Percentiles rank a stretch among this genome's conserved stretches.
Conservation (phyloP, 1,284 basidiomycete genomes). For the Cerioporus squamosus region DNA sequence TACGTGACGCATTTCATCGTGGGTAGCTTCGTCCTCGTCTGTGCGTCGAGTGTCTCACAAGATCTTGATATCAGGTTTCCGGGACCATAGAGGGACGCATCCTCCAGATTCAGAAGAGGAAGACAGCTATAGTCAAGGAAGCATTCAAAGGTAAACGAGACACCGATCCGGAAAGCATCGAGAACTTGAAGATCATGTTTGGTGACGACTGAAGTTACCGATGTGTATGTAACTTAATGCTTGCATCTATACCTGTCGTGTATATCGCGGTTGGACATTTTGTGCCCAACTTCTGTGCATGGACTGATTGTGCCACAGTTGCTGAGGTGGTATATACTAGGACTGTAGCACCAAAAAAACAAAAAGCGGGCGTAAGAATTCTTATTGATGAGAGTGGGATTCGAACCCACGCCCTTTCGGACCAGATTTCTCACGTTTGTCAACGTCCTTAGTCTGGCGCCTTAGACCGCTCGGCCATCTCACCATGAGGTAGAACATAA, state of each 20-base stretch:
- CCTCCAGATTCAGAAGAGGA: slow-evolving; percentile 87
- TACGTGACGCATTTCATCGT: slow-evolving; percentile 93
- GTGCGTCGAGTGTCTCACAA: neutral
- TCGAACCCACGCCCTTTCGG: slow-evolving; percentile 49
- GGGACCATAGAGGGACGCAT: slow-evolving; percentile 83
- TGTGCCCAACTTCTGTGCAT: too few species aligned
- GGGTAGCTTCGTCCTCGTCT: slow-evolving; percentile 33
- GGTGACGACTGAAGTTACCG: slow-evolving; percentile 38
- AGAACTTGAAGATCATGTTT: slow-evolving; percentile 81
- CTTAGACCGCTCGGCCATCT: slow-evolving; percentile 88
- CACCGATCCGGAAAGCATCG: slow-evolving; percentile 68
- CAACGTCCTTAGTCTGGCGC: slow-evolving; percentile 80
- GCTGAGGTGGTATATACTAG: too few species aligned
- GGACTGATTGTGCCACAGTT: too few species aligned
- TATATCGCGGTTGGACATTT: neutral
- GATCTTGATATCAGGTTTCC: slow-evolving; percentile 49
- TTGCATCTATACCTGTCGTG: neutral
- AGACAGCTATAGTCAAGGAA: slow-evolving; percentile 84
- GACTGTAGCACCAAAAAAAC: too few species aligned
- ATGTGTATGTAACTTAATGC: too few species aligned
- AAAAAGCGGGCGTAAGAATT: too few species aligned
- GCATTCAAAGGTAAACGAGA: slow-evolving; percentile 64
- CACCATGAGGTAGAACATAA: too few species aligned
- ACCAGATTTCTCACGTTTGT: slow-evolving; percentile 34
- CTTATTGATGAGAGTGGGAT: slow-evolving; percentile 44